A percentile compares a stretch with the other conserved stretches of the same genome.
These are phyloP conservation scores for Apium graveolens DNA, from an alignment of 129 eudicot species.

Conservation along the genomic window DNA sequence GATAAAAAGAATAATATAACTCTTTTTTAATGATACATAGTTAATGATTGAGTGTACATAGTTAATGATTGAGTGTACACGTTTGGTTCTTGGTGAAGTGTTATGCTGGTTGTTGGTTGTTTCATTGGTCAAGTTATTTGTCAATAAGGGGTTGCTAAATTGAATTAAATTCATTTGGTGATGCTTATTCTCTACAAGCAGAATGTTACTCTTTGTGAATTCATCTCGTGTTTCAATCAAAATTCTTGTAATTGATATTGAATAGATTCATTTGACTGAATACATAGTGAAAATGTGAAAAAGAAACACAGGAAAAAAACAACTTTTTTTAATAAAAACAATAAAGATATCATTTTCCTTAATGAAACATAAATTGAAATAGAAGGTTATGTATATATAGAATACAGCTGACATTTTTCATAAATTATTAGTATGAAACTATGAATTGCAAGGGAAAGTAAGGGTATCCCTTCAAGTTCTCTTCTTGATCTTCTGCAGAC, in stretches of 20 bases:
- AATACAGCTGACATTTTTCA: too few relatives aligned
- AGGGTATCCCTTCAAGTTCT: too few relatives aligned
- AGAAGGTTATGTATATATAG: too few relatives aligned
- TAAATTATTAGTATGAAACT: too few relatives aligned
- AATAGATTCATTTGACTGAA: too few relatives aligned
- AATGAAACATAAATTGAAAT: too few relatives aligned
- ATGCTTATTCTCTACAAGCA: not conserved
- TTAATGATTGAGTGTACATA: not conserved
- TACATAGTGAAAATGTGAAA: too few relatives aligned
- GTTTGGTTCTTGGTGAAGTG: slow-evolving; percentile 8
- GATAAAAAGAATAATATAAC: not conserved
- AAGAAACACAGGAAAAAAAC: too few relatives aligned
- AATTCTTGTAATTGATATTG: not conserved
- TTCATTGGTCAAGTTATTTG: not conserved
- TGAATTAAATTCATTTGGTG: not conserved
- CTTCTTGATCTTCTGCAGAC: not conserved
- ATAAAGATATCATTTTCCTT: too few relatives aligned
- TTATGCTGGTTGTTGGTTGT: not conserved
- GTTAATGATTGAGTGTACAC: not conserved
- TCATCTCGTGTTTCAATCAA: not conserved
- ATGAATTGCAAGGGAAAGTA: too few relatives aligned
- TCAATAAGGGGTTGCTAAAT: not conserved
- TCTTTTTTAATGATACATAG: not conserved
- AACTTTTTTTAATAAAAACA: too few relatives aligned
- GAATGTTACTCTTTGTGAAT: not conserved